A percentile compares a stretch with the other conserved stretches of the same genome.
Conservation (phyloP, 1,284 basidiomycete species). For the Lignosus rhinocerotis region DNA sequence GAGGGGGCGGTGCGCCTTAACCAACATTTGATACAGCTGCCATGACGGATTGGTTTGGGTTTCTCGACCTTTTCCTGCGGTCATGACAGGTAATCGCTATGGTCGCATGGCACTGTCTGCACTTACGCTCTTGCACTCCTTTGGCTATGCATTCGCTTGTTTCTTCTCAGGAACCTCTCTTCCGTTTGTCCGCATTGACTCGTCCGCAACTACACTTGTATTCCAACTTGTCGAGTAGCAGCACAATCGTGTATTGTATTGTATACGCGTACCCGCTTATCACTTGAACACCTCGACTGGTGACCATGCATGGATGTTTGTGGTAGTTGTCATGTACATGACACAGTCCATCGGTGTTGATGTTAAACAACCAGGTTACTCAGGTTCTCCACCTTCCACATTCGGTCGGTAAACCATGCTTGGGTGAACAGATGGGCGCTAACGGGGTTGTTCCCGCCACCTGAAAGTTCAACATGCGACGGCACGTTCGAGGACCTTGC, state of each 20-base stretch:
- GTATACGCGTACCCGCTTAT: neutral
- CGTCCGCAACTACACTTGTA: constrained; percentile 8
- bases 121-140: constrained; percentile 11
- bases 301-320: too few species aligned
- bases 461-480: neutral
- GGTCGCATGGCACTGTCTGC: constrained; percentile 2
- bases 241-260: constrained; percentile 12
- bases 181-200: constrained; percentile 6
- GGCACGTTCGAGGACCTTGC: constrained; percentile 9
- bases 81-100: constrained; percentile 21
- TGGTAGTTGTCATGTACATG: too few species aligned
- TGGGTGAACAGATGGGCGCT: too few species aligned
- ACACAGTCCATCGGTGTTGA: too few species aligned
- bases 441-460: too few species aligned
- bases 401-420: too few species aligned
- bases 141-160: constrained; percentile 15
- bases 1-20: constrained; percentile 7
- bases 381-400: too few species aligned
- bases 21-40: constrained; percentile 20
- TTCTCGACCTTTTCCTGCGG: constrained; percentile 12
- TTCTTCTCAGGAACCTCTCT: constrained; percentile 6
- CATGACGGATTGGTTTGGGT: constrained; percentile 17
- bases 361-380: too few species aligned
- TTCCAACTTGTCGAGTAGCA: constrained; percentile 19
- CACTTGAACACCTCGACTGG: too few species aligned